Evolutionary conservation across 345 rosid species (phyloP), one percentile per base, ranked within the genome.

Genomic region (Mercurialis annua): DNA sequence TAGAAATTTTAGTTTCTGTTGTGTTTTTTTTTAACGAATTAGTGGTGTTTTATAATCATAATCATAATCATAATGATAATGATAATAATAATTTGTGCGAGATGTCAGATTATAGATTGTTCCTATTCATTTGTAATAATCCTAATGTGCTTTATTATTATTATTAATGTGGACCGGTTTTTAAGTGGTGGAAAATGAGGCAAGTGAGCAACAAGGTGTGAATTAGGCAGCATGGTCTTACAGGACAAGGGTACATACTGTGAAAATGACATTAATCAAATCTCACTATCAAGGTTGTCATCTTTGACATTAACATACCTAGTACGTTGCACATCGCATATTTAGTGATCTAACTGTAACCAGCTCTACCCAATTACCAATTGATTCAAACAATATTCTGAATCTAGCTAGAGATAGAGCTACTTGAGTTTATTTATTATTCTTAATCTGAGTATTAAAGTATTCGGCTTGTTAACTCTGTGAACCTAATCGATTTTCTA

Each of bases 21-120:
- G n/a, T 64, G 23, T 54, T 61, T 48, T 26, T 11, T 15, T 23
- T 51, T 16, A 30, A 27, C 18, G 23, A 21, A 34, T 38, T 44
- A 43, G 15, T 10, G 26, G 53, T 24, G 46, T 43, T 54, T 18
- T n/a, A n/a, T n/a, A n/a, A n/a, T n/a, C n/a, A n/a, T n/a, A n/a
- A n/a, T n/a, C n/a, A n/a, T n/a, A n/a, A n/a, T n/a, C n/a, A n/a
- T n/a, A n/a, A n/a, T n/a, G n/a, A n/a, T n/a, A n/a, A n/a, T n/a
- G n/a, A 55, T 53, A 62, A 42, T 70, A 70, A 30, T 42, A 70
- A 54, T 52, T 54, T 44, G 46, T 54, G 48, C 42, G 16, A 21
- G 23, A 16, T 29, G 55, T 62, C 15, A 10, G 26, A 47, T 46
- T 23, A 20, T 14, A 4, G 6, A 8, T 52, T 58, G 52, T 31